These are phyloP conservation scores for Trichoderma koningii DNA, from an alignment of 2,329 filamentous ascomycete species.

Conservation along the genomic window DNA sequence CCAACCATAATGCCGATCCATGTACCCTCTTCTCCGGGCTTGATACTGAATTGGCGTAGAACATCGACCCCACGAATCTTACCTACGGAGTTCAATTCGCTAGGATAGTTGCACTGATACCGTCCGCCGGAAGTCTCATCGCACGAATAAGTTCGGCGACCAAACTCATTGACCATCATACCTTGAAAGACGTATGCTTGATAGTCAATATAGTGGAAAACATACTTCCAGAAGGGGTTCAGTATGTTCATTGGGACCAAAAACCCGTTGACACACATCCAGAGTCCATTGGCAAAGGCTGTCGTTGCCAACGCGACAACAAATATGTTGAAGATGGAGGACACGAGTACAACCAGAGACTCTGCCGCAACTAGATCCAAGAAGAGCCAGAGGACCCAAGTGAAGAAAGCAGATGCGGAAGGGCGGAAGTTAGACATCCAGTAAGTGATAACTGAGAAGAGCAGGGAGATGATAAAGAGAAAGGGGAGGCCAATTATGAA, in stretches of 20 bases:
- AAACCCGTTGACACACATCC: constrained; percentile 87
- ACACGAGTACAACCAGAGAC: constrained; percentile 76
- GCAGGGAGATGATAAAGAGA: constrained; percentile 72
- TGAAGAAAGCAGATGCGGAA: constrained; percentile 67
- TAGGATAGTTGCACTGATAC: constrained; percentile 70
- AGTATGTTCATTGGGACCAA: constrained; percentile 71
- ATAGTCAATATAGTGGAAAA: constrained; percentile 88
- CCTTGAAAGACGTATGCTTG: constrained; percentile 85
- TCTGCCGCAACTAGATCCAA: constrained; percentile 81
- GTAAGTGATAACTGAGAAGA: constrained; percentile 77
- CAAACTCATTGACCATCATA: constrained; percentile 91
- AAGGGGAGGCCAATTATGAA: constrained; percentile 82
- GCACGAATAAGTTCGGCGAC: not conserved
- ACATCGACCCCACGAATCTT: constrained; percentile 71
- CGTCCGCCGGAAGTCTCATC: constrained; percentile 48
- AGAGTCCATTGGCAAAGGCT: constrained; percentile 84
- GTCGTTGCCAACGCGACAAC: constrained; percentile 77
- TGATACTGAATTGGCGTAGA: constrained; percentile 69
- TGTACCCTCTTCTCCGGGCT: constrained; percentile 69
- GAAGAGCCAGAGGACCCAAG: constrained; percentile 81
- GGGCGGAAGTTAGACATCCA: constrained; percentile 78
- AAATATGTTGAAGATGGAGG: constrained; percentile 73
- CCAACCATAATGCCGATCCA: constrained; percentile 75
- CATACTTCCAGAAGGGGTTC: constrained; percentile 84
- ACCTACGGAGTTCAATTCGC: constrained; percentile 51